Conservation (phyloP, 345 rosid genomes). For the Trapa incisa region DNA sequence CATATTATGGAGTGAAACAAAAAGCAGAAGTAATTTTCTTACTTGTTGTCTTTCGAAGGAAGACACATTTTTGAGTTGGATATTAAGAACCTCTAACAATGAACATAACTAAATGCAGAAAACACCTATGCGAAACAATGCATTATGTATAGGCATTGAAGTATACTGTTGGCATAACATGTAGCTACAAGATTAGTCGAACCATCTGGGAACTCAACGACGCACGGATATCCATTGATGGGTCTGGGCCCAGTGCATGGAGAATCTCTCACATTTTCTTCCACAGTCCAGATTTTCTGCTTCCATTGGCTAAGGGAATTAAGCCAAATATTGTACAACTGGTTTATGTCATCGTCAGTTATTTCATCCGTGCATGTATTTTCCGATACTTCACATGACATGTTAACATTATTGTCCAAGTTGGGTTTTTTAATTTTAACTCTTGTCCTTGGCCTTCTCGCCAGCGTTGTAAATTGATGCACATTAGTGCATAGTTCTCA, state of each 20-base stretch:
- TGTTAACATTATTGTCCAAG: conserved; percentile 3
- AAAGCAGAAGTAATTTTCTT: conserved; percentile 85
- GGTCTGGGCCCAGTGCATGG: conserved; percentile 63
- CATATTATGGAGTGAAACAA: conserved; percentile 68
- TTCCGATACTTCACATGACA: conserved; percentile 17
- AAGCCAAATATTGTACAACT: conserved; percentile 63
- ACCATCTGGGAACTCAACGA: conserved; percentile 71
- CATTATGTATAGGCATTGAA: conserved; percentile 80
- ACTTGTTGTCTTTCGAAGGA: conserved; percentile 81
- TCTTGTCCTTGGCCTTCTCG: conserved; percentile 10
- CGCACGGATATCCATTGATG: conserved; percentile 48
- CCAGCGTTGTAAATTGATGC: too few relatives aligned
- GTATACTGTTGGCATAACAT: conserved; percentile 95
- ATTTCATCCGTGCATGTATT: conserved; percentile 52
- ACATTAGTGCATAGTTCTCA: too few relatives aligned
- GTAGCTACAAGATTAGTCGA: conserved; percentile 90
- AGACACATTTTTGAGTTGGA: conserved; percentile 88
- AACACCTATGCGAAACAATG: conserved; percentile 62
- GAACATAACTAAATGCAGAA: conserved; percentile 80
- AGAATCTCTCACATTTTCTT: conserved; percentile 67
- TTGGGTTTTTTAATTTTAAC: conserved; percentile 10
- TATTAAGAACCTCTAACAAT: conserved; percentile 80
- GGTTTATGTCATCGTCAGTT: conserved; percentile 48
- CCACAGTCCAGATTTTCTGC: conserved; percentile 86
- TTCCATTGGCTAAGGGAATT: conserved; percentile 68